These are phyloP conservation scores for Thoreauomyces humboldtii DNA, from an alignment of 192 early-diverging fungal species.

Conservation along the genomic window DNA sequence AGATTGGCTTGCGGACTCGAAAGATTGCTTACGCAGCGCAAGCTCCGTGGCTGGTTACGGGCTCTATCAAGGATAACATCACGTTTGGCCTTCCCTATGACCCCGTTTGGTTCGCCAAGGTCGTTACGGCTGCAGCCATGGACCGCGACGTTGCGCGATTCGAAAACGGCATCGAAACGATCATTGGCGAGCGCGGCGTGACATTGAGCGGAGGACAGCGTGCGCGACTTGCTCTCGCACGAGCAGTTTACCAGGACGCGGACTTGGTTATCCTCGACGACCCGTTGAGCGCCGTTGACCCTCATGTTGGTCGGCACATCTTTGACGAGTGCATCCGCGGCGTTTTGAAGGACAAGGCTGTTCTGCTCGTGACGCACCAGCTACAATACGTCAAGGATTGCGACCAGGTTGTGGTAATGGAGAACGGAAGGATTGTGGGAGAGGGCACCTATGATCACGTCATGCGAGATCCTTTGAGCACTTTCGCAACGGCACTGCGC, in stretches of 20 bases:
- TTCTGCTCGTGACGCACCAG: constrained; percentile 47
- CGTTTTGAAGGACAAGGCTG: constrained; percentile 34
- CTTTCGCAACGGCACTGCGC: constrained; percentile 26
- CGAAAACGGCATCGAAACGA: constrained; percentile 28
- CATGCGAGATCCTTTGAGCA: background rate
- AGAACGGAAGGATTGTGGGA: constrained; percentile 27
- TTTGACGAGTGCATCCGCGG: constrained; percentile 42
- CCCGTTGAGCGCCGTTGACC: constrained; percentile 45
- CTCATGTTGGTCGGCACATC: constrained; percentile 42
- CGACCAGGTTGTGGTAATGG: constrained; percentile 38
- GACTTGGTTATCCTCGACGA: constrained; percentile 49
- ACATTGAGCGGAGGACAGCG: constrained; percentile 48
- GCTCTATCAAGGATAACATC: constrained; percentile 48
- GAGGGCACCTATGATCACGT: constrained; percentile 32
- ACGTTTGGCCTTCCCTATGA: constrained; percentile 36
- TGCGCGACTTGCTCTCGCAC: constrained; percentile 43
- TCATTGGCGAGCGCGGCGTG: constrained; percentile 46
- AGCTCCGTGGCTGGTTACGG: constrained; percentile 38
- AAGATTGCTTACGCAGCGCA: constrained; percentile 45
- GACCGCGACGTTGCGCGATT: constrained; percentile 38
- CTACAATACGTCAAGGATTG: constrained; percentile 42
- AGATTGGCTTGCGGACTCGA: constrained; percentile 9
- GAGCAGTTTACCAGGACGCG: constrained; percentile 45
- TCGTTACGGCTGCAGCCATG: constrained; percentile 40
- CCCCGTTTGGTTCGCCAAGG: constrained; percentile 30